Evolutionary conservation across 768 basidiomycete genomes (phyloP), one percentile per base, ranked within the genome.

Genomic region (Termitomyces sp.): DNA sequence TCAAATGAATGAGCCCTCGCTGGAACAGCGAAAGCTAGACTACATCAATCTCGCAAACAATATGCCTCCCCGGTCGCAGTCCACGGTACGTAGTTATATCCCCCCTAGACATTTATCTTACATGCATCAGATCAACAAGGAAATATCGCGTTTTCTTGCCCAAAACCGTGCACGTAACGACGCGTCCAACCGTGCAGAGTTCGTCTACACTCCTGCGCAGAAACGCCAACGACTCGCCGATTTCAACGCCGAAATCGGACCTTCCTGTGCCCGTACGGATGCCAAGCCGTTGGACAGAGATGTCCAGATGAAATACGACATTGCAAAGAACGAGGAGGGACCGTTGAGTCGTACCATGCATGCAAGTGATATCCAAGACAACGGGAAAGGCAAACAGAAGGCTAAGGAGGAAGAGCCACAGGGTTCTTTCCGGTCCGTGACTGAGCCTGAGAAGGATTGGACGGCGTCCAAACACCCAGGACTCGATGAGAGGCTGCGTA

Each of bases 231-330:
- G 76, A 28, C 65, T 81, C 7, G 70, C 73, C n/a, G 67, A 73
- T 42, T 49, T 51, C 24, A 52, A 60, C 2, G 63, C 64, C 13
- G 66, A 63, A 5, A 65, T 72, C 7, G 40, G 55, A 18, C 66
- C 78, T 3, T 89, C 90, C 3, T 93, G 91, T 66, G 91, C 91
- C 13, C 84, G 91, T 9, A 82, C 84, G 3, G 89, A 92, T 61
- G 87, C 90, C 39, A 90, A 85, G 68, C 75, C 81, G 0, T 73
- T 91, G 36, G 84, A 93, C 70, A 78, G 92, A 42, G 89, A 91
- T 59, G 75, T 84, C 1, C 92, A 93, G 68, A 91, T 93, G 80
- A 90, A 90, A 70, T 93, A 92, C 65, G 92, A 94, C 70, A 89
- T 94, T 63, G 88, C 88, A n/a, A 91, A 86, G 73, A 92, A 93